phyloP scores from a whole-genome alignment of 331 rosid species.

The Rhamnella rubrinervis region DNA sequence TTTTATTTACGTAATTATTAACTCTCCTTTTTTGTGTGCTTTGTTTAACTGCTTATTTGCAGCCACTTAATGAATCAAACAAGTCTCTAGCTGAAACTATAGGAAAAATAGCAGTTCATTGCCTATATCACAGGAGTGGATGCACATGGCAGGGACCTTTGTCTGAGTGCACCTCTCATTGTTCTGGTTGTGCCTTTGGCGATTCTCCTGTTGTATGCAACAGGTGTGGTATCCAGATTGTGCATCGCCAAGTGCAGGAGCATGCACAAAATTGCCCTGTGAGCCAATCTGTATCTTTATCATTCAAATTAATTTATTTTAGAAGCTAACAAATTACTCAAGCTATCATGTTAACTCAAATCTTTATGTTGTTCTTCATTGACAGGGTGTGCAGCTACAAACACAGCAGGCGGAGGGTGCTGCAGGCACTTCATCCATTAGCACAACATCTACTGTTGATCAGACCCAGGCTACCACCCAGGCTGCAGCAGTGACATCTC shows the following conservation, averaged over 20 bases:
- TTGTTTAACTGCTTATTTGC: constrained; percentile 32
- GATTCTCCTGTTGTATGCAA: constrained; percentile 93
- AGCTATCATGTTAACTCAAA: constrained; percentile 12
- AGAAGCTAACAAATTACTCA: neutral
- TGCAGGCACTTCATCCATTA: constrained; percentile 45
- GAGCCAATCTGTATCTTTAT: constrained; percentile 27
- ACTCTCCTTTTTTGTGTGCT: neutral
- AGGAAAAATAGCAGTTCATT: constrained; percentile 84
- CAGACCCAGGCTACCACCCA: constrained; percentile 49
- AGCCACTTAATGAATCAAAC: constrained; percentile 80
- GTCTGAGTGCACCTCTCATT: constrained; percentile 78
- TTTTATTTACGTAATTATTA: neutral
- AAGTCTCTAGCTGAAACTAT: constrained; percentile 84
- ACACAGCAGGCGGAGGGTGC: constrained; percentile 52
- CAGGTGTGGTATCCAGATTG: constrained; percentile 83
- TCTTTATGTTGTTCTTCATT: constrained; percentile 28
- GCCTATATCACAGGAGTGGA: constrained; percentile 90
- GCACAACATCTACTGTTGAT: constrained; percentile 47
- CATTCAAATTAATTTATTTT: neutral
- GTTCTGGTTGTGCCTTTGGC: constrained; percentile 86
- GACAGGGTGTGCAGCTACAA: constrained; percentile 83
- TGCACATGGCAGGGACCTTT: constrained; percentile 94
- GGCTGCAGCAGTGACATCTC: constrained; percentile 45
- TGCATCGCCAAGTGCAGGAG: constrained; percentile 94
- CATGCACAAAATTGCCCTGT: constrained; percentile 89